A percentile compares a stretch with the other conserved stretches of the same genome.
These are phyloP conservation scores for Guadua angustifolia DNA, from an alignment of 176 grass and related monocot species.

Conservation along the genomic window DNA sequence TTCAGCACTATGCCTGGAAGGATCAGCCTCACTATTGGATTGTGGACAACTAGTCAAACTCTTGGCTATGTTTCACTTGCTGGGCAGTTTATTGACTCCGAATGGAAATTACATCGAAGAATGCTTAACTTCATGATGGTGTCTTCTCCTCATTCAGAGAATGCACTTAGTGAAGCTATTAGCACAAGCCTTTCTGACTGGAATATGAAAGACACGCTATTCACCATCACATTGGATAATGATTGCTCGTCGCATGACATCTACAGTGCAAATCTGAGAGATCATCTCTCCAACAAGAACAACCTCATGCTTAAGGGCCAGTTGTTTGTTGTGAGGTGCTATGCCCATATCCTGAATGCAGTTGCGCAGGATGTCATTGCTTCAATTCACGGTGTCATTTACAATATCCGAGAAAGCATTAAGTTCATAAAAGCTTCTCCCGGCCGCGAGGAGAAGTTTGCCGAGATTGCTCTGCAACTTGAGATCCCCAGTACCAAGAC, in stretches of 20 bases:
- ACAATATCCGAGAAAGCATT: conserved; percentile 80
- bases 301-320: conserved; percentile 67
- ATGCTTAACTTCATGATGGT: conserved; percentile 85
- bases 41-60: conserved; percentile 75
- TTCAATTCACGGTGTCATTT: conserved; percentile 72
- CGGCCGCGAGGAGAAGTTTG: conserved; percentile 65
- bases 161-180: conserved; percentile 74
- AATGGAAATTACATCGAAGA: conserved; percentile 64
- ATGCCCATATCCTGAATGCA: conserved; percentile 65
- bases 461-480: conserved; percentile 61
- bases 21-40: conserved; percentile 67
- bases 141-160: conserved; percentile 74
- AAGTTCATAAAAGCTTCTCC: conserved; percentile 76
- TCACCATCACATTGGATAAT: conserved; percentile 73
- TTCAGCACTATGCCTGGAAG: conserved; percentile 57
- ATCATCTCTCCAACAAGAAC: conserved; percentile 68
- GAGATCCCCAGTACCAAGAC: conserved; percentile 72
- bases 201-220: conserved; percentile 69
- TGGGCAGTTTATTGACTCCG: conserved; percentile 68
- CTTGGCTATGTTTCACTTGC: conserved; percentile 69
- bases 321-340: conserved; percentile 76
- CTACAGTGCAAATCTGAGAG: conserved; percentile 77
- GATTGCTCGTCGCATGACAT: conserved; percentile 78
- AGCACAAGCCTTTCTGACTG: conserved; percentile 61
- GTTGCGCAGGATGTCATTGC: conserved; percentile 70